A percentile compares a stretch with the other conserved stretches of the same genome.
These are phyloP conservation scores for Pleurotus citrinopileatus DNA, from an alignment of 768 basidiomycete species.

Conservation along the genomic window DNA sequence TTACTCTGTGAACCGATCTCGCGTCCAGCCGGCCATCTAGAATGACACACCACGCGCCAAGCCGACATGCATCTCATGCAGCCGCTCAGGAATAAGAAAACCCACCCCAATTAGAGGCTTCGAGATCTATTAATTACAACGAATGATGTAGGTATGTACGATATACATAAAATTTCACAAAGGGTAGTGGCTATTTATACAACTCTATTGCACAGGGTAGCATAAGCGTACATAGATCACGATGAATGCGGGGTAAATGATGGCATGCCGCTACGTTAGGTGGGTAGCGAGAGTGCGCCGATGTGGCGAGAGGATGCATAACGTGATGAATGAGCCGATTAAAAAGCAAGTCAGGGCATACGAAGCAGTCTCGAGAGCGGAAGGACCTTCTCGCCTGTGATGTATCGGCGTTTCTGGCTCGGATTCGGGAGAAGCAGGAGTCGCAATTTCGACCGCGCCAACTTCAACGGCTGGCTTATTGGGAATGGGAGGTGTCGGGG, in stretches of 20 bases:
- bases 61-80: too few species aligned
- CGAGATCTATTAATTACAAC: too few species aligned
- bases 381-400: constrained; percentile 15
- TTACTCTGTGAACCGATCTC: too few species aligned
- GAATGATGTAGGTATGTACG: too few species aligned
- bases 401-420: background rate
- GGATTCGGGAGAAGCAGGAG: constrained; percentile 5
- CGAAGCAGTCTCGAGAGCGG: constrained; percentile 33
- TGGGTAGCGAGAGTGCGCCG: constrained; percentile 40
- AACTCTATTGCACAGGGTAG: background rate
- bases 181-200: background rate
- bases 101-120: too few species aligned
- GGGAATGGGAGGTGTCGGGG: background rate
- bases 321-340: constrained; percentile 53
- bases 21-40: too few species aligned
- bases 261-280: constrained; percentile 15
- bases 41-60: too few species aligned
- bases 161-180: background rate
- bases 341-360: constrained; percentile 58
- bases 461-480: background rate
- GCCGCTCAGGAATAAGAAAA: too few species aligned
- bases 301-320: constrained; percentile 47
- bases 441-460: background rate
- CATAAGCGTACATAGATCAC: background rate
- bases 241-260: background rate